Percentiles rank a stretch among this genome's conserved stretches.
Evolutionary conservation across 2,329 filamentous ascomycete species (phyloP).

Genomic region (Penicillium concentricum): DNA sequence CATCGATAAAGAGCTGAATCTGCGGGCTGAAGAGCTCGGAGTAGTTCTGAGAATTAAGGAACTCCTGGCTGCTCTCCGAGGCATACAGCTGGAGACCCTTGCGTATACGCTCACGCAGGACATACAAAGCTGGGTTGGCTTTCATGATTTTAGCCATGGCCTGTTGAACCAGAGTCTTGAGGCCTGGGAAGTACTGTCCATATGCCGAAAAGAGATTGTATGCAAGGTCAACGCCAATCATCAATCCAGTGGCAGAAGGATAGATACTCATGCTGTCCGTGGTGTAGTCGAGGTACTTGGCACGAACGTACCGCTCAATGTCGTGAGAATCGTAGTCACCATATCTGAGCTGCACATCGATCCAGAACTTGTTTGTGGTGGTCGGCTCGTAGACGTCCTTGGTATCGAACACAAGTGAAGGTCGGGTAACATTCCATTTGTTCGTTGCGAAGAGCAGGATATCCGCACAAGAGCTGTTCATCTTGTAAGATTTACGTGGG

Average conservation of each 20-base stretch:
- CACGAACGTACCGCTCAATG: conserved; percentile 94
- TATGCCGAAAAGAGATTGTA: conserved; percentile 99
- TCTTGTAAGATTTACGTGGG: conserved; percentile 99
- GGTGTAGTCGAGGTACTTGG: conserved; percentile 98
- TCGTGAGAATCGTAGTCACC: conserved; percentile 99
- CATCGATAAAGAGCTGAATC: conserved; percentile 97
- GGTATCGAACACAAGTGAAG: conserved; percentile 90
- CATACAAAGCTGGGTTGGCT: conserved; percentile 93
- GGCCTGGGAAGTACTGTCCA: conserved; percentile 95
- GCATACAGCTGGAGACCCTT: conserved; percentile 98
- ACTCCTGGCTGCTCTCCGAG: conserved; percentile 98
- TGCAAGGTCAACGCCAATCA: conserved; percentile 96
- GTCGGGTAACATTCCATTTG: conserved; percentile 97
- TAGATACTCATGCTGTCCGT: conserved; percentile 99
- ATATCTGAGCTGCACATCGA: conserved; percentile 94
- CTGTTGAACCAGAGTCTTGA: conserved; percentile 93
- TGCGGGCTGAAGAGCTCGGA: conserved; percentile 99
- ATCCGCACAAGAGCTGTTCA: conserved; percentile 99
- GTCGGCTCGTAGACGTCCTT: conserved; percentile 93
- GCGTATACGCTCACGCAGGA: conserved; percentile 93
- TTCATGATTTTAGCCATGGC: conserved; percentile 99
- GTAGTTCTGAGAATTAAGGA: conserved; percentile 98
- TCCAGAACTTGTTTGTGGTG: conserved; percentile 98
- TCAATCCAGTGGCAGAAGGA: conserved; percentile 90
- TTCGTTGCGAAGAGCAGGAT: conserved; percentile 95